These are phyloP conservation scores for Pyricularia sp. DNA, from an alignment of 2,329 filamentous ascomycete species.

Conservation along the genomic window DNA sequence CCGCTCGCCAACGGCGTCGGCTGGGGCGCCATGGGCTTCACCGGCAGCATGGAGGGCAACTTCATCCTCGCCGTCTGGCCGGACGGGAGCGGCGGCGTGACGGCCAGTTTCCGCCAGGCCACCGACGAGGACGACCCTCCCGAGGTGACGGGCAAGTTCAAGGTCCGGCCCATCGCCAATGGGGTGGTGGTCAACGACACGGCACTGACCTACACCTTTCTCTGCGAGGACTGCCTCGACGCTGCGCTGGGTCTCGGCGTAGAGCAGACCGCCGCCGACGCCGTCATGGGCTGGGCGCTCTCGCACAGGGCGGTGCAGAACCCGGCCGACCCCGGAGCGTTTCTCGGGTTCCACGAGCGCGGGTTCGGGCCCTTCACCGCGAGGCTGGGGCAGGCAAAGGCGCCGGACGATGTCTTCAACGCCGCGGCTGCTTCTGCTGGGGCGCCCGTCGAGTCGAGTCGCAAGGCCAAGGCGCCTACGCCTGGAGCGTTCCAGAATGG, in stretches of 20 bases:
- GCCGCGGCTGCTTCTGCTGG: slow-evolving; percentile 30
- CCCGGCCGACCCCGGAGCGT: slow-evolving; percentile 13
- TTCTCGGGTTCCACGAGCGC: slow-evolving; percentile 21
- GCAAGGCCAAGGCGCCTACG: slow-evolving; percentile 8
- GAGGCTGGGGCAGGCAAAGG: slow-evolving; percentile 19
- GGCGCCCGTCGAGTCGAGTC: slow-evolving; percentile 18
- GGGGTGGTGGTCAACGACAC: slow-evolving; percentile 31
- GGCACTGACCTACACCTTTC: slow-evolving; percentile 34
- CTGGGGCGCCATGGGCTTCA: slow-evolving; percentile 35
- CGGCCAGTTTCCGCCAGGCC: slow-evolving; percentile 33
- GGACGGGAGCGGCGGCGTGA: slow-evolving; percentile 24
- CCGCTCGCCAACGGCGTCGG: slow-evolving; percentile 28
- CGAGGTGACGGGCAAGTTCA: slow-evolving; percentile 30
- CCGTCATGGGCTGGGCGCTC: slow-evolving; percentile 27
- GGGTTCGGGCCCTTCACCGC: slow-evolving; percentile 21
- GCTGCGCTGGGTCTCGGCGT: slow-evolving; percentile 18
- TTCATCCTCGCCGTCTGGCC: slow-evolving; percentile 35
- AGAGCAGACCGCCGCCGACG: slow-evolving; percentile 13
- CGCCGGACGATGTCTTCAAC: slow-evolving; percentile 24
- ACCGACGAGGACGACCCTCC: slow-evolving; percentile 31
- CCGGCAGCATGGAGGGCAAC: slow-evolving; percentile 32
- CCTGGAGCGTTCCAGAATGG: slow-evolving; percentile 12
- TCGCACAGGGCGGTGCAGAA: slow-evolving; percentile 15
- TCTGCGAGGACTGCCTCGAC: slow-evolving; percentile 28
- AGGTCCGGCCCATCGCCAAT: slow-evolving; percentile 27